phyloP scores from a whole-genome alignment of 1,284 basidiomycete species.

The Limonomyces culmigenus region DNA sequence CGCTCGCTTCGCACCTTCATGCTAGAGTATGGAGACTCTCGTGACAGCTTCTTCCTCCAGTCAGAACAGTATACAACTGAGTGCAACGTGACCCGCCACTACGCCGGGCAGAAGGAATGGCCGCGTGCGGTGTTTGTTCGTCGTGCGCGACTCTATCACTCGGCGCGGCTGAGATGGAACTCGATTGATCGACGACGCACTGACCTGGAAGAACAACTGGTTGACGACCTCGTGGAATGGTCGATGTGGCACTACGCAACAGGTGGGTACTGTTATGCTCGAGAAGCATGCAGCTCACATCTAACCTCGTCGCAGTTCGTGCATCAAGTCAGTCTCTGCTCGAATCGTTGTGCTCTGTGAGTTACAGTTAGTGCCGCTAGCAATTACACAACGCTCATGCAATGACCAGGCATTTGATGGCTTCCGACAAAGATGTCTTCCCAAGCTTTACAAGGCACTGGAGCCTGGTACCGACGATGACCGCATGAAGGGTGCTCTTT shows the following conservation, averaged over 20 bases:
- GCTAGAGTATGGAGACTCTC: conserved; percentile 54
- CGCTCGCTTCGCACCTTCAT: conserved; percentile 47
- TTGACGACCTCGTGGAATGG: conserved; percentile 73
- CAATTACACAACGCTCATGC: not conserved
- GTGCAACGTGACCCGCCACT: conserved; percentile 43
- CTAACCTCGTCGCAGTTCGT: conserved; percentile 17
- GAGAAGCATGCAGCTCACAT: not conserved
- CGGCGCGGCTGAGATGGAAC: conserved; percentile 55
- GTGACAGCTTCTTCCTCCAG: conserved; percentile 46
- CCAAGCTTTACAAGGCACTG: conserved; percentile 53
- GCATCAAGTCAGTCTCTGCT: conserved; percentile 30
- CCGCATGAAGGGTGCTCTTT: conserved; percentile 84
- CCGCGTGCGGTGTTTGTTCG: conserved; percentile 50
- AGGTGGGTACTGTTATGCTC: conserved; percentile 19
- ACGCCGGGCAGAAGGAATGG: conserved; percentile 56
- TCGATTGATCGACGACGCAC: conserved; percentile 57
- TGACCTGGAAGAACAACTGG: conserved; percentile 55
- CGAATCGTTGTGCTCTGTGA: conserved; percentile 37
- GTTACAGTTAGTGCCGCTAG: conserved; percentile 6
- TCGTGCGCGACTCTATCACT: conserved; percentile 49
- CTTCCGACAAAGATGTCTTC: conserved; percentile 44
- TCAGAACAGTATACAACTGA: conserved; percentile 44
- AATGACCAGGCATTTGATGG: conserved; percentile 56
- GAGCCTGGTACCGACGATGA: conserved; percentile 69
- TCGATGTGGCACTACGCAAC: conserved; percentile 72